Percentiles rank a stretch among this genome's conserved stretches.
phyloP scores from a whole-genome alignment of 2,329 filamentous ascomycete genomes.

The Fusarium stilboides region DNA sequence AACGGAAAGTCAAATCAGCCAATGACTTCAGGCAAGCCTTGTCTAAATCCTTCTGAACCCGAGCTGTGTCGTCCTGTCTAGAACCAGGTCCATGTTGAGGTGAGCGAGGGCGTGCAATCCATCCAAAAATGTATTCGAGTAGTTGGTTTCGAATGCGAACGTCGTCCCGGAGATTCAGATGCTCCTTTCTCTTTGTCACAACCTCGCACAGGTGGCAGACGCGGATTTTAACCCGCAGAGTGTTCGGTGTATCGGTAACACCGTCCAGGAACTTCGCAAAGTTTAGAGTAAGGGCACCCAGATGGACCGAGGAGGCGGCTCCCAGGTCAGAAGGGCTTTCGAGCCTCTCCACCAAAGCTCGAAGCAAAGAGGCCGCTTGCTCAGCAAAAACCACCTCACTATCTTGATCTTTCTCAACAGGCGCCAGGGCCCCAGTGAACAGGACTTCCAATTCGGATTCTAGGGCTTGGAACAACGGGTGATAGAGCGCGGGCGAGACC shows the following conservation, averaged over 20 bases:
- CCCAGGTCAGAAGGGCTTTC: slow-evolving; percentile 75
- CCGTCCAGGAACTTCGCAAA: slow-evolving; percentile 78
- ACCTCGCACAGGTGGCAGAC: slow-evolving; percentile 78
- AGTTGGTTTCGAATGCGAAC: slow-evolving; percentile 78
- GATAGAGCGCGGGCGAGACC: slow-evolving; percentile 73
- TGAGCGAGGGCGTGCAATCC: slow-evolving; percentile 75
- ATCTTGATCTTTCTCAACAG: slow-evolving; percentile 68
- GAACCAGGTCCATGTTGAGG: slow-evolving; percentile 58
- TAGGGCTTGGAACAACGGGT: slow-evolving; percentile 75
- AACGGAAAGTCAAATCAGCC: slow-evolving; percentile 75
- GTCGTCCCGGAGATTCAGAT: slow-evolving; percentile 78
- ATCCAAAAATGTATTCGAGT: slow-evolving; percentile 77
- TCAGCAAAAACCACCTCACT: slow-evolving; percentile 77
- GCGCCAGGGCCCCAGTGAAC: slow-evolving; percentile 70
- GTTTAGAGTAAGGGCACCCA: slow-evolving; percentile 74
- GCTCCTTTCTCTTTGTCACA: slow-evolving; percentile 76
- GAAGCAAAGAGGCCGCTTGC: slow-evolving; percentile 75
- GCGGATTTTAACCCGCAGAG: slow-evolving; percentile 76
- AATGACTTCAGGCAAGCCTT: slow-evolving; percentile 75
- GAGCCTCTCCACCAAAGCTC: slow-evolving; percentile 74
- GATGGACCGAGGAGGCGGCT: slow-evolving; percentile 73
- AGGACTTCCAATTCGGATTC: slow-evolving; percentile 75
- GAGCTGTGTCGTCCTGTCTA: slow-evolving; percentile 70
- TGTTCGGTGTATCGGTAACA: slow-evolving; percentile 68
- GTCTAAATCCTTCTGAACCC: slow-evolving; percentile 76